Base-by-base conservation (phyloP, 2,329 filamentous ascomycete species). In the Alternaria sp. region DNA sequence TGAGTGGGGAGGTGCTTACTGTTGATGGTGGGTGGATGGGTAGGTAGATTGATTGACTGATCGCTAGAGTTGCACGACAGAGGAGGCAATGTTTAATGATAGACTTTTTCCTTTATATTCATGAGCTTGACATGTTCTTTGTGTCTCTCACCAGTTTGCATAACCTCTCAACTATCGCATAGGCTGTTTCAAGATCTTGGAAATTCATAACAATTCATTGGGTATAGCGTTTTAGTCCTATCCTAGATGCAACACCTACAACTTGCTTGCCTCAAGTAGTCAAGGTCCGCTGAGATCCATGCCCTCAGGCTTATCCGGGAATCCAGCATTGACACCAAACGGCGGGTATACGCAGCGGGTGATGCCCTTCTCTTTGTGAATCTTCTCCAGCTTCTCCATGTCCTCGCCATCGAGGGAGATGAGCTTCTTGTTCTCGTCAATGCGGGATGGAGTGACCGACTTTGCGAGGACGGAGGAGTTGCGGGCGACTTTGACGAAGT, bases 1-100 rank as follows among this genome's bases (percentile, higher is more conserved):
- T 97, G 38, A 92, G 86, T 67, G 93, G 93, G 0, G 92, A 97
- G 79, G 83, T 93, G 5, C 75, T 97, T 68, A 90, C 91, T 27
- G 92, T 97, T 48, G 94, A 97, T 79, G 93, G 93, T 8, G 93
- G 93, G 11, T 97, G 92, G 93, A 96, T 97, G 93, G 93, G 92
- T 2, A 84, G 92, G 83, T 96, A 83, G 61, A 51, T 32, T 6
- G 25, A 7, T 28, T 12, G 32, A 16, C 14, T 14, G 14, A 16
- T 36, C 14, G 28, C 8, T 4, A 27, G 28, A 9, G 43, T 12
- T 8, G 16, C 10, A 14, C 9, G 14, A 32, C 11, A 8, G 5
- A 10, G 6, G 27, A 32, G 28, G n/a, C 12, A 38, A 32, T 8
- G 34, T 11, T 50, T 25, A 32, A 38, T 12, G 12, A 11, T n/a